Conservation (phyloP, 1,284 basidiomycete species). For the Sanghuangporus weigelae region DNA sequence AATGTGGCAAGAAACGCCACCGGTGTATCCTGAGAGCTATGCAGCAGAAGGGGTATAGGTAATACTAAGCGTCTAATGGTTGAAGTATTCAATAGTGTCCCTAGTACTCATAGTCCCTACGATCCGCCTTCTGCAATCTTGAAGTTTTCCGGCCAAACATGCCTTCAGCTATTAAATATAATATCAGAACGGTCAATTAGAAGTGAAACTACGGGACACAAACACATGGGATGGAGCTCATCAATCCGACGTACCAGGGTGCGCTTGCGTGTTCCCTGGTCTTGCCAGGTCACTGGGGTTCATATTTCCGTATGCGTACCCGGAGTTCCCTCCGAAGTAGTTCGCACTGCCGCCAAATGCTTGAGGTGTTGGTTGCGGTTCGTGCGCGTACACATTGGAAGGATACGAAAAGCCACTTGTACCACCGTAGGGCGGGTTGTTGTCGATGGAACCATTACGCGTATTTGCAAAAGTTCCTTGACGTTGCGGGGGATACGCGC, state of each 20-base stretch:
- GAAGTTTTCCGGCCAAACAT: constrained; percentile 50
- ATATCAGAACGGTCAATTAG: neutral
- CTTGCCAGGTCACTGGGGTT: constrained; percentile 29
- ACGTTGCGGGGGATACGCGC: constrained; percentile 15
- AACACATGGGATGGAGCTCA: neutral
- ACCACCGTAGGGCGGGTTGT: neutral
- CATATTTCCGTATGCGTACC: constrained; percentile 21
- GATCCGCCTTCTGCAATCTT: constrained; percentile 28
- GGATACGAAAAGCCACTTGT: constrained; percentile 24
- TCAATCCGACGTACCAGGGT: constrained; percentile 37
- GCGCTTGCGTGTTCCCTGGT: constrained; percentile 38
- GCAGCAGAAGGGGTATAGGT: neutral
- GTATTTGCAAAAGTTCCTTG: constrained; percentile 23
- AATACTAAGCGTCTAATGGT: neutral
- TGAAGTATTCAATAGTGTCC: neutral
- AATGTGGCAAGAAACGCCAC: neutral
- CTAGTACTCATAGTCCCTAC: constrained; percentile 4
- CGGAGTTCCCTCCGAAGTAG: constrained; percentile 23
- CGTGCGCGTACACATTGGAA: constrained; percentile 37
- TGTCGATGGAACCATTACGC: constrained; percentile 17
- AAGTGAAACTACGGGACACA: neutral
- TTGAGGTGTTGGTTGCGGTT: constrained; percentile 39
- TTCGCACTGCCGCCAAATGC: constrained; percentile 22
- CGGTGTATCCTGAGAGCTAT: neutral
- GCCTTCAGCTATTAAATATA: constrained; percentile 40